A percentile compares a stretch with the other conserved stretches of the same genome.
phyloP scores from a whole-genome alignment of 2,329 filamentous ascomycete genomes.

The Trichoderma atroviride region DNA sequence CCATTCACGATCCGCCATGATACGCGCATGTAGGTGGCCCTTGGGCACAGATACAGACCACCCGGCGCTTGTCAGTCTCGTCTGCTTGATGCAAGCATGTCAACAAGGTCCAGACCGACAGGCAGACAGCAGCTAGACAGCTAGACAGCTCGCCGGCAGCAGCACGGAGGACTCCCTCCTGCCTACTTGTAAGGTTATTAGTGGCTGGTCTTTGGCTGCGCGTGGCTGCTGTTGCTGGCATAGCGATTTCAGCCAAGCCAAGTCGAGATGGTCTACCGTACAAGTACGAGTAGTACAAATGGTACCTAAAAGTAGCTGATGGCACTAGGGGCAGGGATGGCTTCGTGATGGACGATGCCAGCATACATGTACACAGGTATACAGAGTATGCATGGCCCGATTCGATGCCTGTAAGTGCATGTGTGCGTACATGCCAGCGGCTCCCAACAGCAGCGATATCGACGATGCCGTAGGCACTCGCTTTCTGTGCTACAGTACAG shows the following conservation, averaged over 20 bases:
- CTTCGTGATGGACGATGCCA: background rate
- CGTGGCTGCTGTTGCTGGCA: constrained; percentile 20
- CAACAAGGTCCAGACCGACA: constrained; percentile 16
- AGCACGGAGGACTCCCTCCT: background rate
- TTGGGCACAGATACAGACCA: constrained; percentile 22
- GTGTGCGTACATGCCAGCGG: background rate
- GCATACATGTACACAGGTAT: background rate
- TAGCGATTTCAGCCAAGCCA: constrained; percentile 13
- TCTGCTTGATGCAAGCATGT: constrained; percentile 8
- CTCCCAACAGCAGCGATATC: background rate
- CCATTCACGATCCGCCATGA: background rate
- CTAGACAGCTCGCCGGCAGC: background rate
- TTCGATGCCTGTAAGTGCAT: background rate
- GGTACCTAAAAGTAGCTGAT: background rate
- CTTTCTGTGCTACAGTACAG: background rate
- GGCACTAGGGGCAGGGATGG: constrained; percentile 7
- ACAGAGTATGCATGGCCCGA: background rate
- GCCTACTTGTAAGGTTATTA: background rate
- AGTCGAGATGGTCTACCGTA: constrained; percentile 9
- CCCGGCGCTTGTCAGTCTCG: background rate
- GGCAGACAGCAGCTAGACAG: background rate
- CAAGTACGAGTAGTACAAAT: background rate
- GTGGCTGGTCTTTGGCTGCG: constrained; percentile 13
- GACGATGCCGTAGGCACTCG: background rate
- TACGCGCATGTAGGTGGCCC: background rate